Conservation (phyloP, 2,329 filamentous ascomycete genomes). For the Aspergillus floridensis region DNA sequence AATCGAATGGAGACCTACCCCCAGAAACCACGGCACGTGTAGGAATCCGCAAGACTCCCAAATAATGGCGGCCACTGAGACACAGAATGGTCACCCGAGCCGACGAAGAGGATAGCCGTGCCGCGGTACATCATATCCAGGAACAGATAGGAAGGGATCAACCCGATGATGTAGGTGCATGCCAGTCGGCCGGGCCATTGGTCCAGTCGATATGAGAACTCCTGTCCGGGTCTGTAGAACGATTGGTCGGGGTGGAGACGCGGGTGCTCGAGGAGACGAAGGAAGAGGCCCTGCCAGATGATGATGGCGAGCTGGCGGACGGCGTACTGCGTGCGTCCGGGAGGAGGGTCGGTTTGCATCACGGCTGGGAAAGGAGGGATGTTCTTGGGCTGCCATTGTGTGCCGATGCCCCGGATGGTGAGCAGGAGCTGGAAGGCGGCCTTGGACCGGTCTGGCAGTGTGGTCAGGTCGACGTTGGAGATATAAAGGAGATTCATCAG, state of each 20-base stretch:
- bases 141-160: conserved; percentile 2
- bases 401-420: conserved; percentile 20
- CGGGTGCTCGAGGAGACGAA: conserved; percentile 11
- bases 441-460: background rate
- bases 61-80: conserved; percentile 26
- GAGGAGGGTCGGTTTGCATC: background rate
- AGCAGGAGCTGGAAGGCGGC: conserved; percentile 5
- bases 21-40: conserved; percentile 29
- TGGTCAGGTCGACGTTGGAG: background rate
- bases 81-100: conserved; percentile 12
- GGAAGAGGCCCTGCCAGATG: conserved; percentile 21
- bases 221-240: conserved; percentile 3
- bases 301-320: conserved; percentile 20
- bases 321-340: conserved; percentile 18
- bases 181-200: conserved; percentile 11
- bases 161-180: conserved; percentile 14
- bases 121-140: conserved; percentile 23
- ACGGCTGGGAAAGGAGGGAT: conserved; percentile 3
- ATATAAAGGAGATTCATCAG: background rate
- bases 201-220: conserved; percentile 8
- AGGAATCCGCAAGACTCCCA: conserved; percentile 23
- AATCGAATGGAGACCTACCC: conserved; percentile 19
- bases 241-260: background rate
- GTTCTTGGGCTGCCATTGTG: conserved; percentile 23
- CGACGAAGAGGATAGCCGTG: conserved; percentile 21